phyloP scores from a whole-genome alignment of 1,139 yeast genomes.

The Wickerhamomyces sp. region DNA sequence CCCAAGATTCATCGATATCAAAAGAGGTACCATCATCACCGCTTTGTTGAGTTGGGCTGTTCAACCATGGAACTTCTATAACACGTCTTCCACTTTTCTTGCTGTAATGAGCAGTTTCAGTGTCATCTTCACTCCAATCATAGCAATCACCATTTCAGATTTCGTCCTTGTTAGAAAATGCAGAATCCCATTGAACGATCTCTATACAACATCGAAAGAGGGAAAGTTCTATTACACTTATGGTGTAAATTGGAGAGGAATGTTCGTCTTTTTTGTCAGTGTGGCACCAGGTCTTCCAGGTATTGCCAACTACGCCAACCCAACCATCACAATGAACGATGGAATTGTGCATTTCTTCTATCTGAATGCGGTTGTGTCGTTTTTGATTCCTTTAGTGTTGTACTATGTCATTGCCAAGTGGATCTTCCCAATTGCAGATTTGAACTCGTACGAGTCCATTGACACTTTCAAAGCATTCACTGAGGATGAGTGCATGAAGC shows the following conservation, averaged over 20 bases:
- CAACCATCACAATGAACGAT: conserved; percentile 22
- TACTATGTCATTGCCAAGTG: conserved; percentile 5
- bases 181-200: conserved; percentile 26
- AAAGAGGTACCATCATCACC: conserved; percentile 42
- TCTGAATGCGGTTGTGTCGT: conserved; percentile 38
- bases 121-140: conserved; percentile 40
- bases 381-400: conserved; percentile 32
- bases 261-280: conserved; percentile 35
- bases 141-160: conserved; percentile 38
- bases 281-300: conserved; percentile 42
- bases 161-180: conserved; percentile 33
- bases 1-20: conserved; percentile 45
- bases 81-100: conserved; percentile 37
- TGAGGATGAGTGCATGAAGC: conserved; percentile 15
- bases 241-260: conserved; percentile 41
- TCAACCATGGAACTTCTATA: conserved; percentile 46
- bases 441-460: conserved; percentile 8
- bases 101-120: conserved; percentile 41
- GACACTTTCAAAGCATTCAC: conserved; percentile 18
- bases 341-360: conserved; percentile 38
- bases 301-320: conserved; percentile 31
- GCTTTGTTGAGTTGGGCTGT: conserved; percentile 39
- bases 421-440: conserved; percentile 7
- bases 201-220: conserved; percentile 32
- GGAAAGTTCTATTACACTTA: conserved; percentile 35